These are phyloP conservation scores for Somion occarium DNA, from an alignment of 1,284 basidiomycete genomes.

Conservation along the genomic window DNA sequence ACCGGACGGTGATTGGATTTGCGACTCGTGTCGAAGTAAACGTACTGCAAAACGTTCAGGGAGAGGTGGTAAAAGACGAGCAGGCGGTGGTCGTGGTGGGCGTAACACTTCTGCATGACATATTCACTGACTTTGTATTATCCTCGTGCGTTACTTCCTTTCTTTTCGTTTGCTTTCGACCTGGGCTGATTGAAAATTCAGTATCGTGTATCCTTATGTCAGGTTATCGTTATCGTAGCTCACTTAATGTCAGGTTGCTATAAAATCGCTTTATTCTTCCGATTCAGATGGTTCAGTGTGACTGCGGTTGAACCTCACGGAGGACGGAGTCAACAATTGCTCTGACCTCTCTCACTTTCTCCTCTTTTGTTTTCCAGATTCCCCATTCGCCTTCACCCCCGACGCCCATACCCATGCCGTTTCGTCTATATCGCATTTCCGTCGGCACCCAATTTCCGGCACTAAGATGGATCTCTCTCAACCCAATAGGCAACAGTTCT, in stretches of 20 bases:
- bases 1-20: conserved; percentile 82
- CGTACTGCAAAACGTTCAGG: conserved; percentile 39
- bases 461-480: conserved; percentile 69
- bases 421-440: conserved; percentile 44
- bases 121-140: not conserved
- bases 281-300: not conserved
- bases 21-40: conserved; percentile 59
- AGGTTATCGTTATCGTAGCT: not conserved
- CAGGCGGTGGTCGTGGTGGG: conserved; percentile 19
- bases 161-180: not conserved
- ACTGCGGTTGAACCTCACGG: not conserved
- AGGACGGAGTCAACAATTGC: conserved; percentile 34
- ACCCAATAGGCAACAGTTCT: conserved; percentile 46
- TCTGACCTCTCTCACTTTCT: conserved; percentile 49
- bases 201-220: conserved; percentile 1
- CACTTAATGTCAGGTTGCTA: not conserved
- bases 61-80: conserved; percentile 46
- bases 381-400: conserved; percentile 55
- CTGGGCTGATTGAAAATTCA: not conserved
- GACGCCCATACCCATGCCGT: conserved; percentile 65
- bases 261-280: not conserved
- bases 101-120: conserved; percentile 4
- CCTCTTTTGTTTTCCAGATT: conserved; percentile 57
- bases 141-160: not conserved
- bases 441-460: conserved; percentile 59